Percentiles rank a stretch among this genome's conserved stretches.
Evolutionary conservation across 2,329 filamentous ascomycete genomes (phyloP).

Genomic region (Cercospora zeina): DNA sequence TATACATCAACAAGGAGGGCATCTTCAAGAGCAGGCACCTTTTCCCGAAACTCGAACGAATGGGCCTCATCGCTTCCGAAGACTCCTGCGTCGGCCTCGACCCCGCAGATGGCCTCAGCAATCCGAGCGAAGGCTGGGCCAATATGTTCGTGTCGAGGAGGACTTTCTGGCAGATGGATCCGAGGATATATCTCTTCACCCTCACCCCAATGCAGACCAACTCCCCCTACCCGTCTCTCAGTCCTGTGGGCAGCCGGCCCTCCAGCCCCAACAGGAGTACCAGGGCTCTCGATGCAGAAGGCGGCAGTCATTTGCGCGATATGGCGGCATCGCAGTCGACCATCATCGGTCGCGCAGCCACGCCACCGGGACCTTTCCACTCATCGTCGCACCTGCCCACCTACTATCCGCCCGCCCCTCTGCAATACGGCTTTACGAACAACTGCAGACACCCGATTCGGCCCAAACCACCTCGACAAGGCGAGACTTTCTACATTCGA

Average conservation of each 20-base stretch:
- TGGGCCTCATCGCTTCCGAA: slow-evolving; percentile 78
- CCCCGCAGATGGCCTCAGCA: slow-evolving; percentile 53
- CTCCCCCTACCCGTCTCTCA: slow-evolving; percentile 52
- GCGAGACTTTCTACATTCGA: slow-evolving; percentile 86
- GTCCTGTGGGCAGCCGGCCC: slow-evolving; percentile 54
- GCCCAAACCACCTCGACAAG: slow-evolving; percentile 84
- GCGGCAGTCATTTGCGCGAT: slow-evolving; percentile 20
- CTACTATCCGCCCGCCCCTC: slow-evolving; percentile 80
- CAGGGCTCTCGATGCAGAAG: slow-evolving; percentile 19
- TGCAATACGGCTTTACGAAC: slow-evolving; percentile 78
- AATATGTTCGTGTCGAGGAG: slow-evolving; percentile 78
- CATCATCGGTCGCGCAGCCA: slow-evolving; percentile 23
- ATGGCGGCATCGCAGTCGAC: slow-evolving; percentile 20
- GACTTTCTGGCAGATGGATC: slow-evolving; percentile 90
- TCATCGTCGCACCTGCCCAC: slow-evolving; percentile 84
- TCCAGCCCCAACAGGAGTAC: slow-evolving; percentile 48
- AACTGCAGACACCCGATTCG: slow-evolving; percentile 81
- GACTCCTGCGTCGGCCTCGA: slow-evolving; percentile 71
- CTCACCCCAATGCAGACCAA: slow-evolving; percentile 59
- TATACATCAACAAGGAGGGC: slow-evolving; percentile 83
- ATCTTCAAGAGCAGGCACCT: slow-evolving; percentile 80
- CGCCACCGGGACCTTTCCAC: slow-evolving; percentile 65
- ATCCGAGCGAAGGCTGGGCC: slow-evolving; percentile 66
- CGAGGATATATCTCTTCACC: slow-evolving; percentile 83
- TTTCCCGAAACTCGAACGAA: slow-evolving; percentile 86